A percentile compares a stretch with the other conserved stretches of the same genome.
These are phyloP conservation scores for Gossypium herbaceum DNA, from an alignment of 345 rosid genomes.

Conservation along the genomic window DNA sequence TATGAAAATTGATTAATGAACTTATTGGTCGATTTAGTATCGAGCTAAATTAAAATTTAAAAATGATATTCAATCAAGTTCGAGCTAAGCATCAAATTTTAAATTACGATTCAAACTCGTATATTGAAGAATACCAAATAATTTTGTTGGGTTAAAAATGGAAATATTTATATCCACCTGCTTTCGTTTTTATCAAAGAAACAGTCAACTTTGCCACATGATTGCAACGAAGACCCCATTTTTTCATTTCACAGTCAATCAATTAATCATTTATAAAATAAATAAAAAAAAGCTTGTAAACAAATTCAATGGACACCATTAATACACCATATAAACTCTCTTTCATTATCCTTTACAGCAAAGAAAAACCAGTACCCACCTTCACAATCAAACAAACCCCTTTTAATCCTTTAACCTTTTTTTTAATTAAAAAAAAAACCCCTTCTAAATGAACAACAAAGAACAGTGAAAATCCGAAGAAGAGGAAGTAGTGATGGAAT, in stretches of 20 bases:
- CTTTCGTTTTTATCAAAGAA: too few relatives aligned
- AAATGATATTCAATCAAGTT: too few relatives aligned
- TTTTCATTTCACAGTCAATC: neutral
- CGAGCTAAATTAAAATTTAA: too few relatives aligned
- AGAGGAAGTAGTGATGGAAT: conserved; percentile 39
- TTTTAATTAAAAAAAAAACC: neutral
- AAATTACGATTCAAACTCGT: too few relatives aligned
- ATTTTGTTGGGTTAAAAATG: neutral
- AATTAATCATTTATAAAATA: neutral
- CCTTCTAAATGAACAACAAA: neutral
- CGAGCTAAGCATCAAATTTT: too few relatives aligned
- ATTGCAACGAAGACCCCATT: neutral
- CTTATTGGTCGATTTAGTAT: too few relatives aligned
- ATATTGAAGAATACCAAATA: neutral
- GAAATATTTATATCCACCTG: neutral
- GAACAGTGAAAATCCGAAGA: conserved; percentile 9
- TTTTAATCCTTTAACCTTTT: too few relatives aligned
- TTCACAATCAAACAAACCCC: neutral
- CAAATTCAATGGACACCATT: conserved; percentile 1
- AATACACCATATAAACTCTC: neutral
- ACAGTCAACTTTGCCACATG: neutral
- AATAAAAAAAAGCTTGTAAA: neutral
- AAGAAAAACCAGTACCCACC: neutral
- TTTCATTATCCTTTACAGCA: neutral
- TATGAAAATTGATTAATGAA: too few relatives aligned